Percentiles rank a stretch among this genome's conserved stretches.
These are phyloP conservation scores for Yamadazyma diddensiae DNA, from an alignment of 1,139 yeast genomes.

Conservation along the genomic window DNA sequence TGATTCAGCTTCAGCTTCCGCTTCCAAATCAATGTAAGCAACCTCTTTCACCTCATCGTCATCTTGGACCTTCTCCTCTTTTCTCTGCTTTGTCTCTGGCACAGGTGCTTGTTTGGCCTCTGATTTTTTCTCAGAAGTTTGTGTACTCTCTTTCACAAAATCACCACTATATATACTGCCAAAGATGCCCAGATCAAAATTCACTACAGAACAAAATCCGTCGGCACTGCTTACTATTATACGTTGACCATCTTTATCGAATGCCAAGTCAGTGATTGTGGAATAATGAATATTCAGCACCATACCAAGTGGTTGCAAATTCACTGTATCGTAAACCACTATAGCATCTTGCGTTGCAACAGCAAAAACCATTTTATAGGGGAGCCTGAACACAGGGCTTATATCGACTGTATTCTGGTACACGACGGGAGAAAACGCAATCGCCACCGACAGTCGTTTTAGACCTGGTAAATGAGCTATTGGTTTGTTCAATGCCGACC, in stretches of 20 bases:
- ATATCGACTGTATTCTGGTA: conserved; percentile 31
- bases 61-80: conserved; percentile 7
- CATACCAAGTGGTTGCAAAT: conserved; percentile 63
- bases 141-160: background rate
- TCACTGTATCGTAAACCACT: conserved; percentile 75
- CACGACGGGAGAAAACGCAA: conserved; percentile 68
- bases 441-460: conserved; percentile 79
- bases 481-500: conserved; percentile 68
- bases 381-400: conserved; percentile 42
- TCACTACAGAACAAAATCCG: conserved; percentile 75
- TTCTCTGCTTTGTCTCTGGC: conserved; percentile 1
- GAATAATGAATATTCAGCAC: conserved; percentile 84
- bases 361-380: conserved; percentile 83
- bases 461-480: conserved; percentile 77
- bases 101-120: background rate
- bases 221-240: conserved; percentile 85
- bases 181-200: conserved; percentile 51
- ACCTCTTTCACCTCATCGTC: background rate
- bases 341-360: conserved; percentile 93
- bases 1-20: background rate
- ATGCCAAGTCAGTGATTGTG: conserved; percentile 79
- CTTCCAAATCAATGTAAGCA: background rate
- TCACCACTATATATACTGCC: conserved; percentile 35
- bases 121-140: background rate
- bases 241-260: conserved; percentile 77